Conservation (phyloP, 805 yeast genomes). For the Metschnikowia corniflorae region DNA sequence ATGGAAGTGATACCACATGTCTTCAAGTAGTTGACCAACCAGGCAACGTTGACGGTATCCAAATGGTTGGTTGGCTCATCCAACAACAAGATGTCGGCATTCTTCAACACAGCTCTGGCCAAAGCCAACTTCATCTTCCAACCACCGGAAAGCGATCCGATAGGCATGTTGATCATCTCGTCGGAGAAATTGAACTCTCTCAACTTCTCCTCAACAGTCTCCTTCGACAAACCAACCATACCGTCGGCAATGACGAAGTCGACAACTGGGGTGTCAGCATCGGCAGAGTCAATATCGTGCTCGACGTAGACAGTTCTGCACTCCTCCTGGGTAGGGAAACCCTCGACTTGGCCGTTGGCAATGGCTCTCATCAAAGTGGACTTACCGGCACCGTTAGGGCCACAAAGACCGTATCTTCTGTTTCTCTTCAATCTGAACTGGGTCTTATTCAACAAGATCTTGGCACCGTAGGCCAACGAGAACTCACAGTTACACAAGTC, state of each 20-base stretch:
- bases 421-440: conserved; percentile 98
- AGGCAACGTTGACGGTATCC: conserved; percentile 99
- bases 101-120: conserved; percentile 98
- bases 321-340: conserved; percentile 99
- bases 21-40: conserved; percentile 98
- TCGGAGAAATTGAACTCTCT: conserved; percentile 90
- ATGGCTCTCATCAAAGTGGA: conserved; percentile 85
- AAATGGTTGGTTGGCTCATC: conserved; percentile 99
- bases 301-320: conserved; percentile 99
- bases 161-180: conserved; percentile 91
- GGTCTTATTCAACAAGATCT: conserved; percentile 98
- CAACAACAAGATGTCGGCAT: conserved; percentile 94
- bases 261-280: conserved; percentile 91
- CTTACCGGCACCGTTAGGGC: conserved; percentile 54
- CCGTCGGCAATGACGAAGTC: conserved; percentile 88
- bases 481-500: conserved; percentile 99
- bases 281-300: conserved; percentile 98
- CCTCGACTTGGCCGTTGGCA: conserved; percentile 98
- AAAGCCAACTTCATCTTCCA: conserved; percentile 99
- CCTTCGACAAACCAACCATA: conserved; percentile 67
- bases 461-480: conserved; percentile 99
- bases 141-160: conserved; percentile 98
- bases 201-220: conserved; percentile 69
- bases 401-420: conserved; percentile 97
- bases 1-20: conserved; percentile 98